These are phyloP conservation scores for Capsella bursapastoris DNA, from an alignment of 345 rosid species.

Conservation along the genomic window DNA sequence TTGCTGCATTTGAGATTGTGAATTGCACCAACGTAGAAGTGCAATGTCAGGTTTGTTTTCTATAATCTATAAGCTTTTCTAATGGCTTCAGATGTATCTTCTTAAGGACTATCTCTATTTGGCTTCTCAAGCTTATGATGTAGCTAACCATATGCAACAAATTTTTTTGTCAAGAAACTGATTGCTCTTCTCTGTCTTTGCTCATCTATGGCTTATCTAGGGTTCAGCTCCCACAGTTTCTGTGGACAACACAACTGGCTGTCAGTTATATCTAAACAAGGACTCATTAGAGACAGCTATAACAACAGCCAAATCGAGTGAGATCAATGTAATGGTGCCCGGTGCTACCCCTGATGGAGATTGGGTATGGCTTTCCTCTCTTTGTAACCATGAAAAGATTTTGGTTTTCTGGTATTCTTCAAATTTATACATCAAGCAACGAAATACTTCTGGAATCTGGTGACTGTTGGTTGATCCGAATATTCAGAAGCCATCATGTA, in stretches of 20 bases:
- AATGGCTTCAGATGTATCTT: neutral
- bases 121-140: conserved; percentile 1
- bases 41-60: conserved; percentile 86
- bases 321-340: conserved; percentile 89
- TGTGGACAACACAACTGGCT: conserved; percentile 88
- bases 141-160: neutral
- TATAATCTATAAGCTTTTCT: conserved; percentile 13
- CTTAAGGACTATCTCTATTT: neutral
- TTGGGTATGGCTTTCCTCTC: conserved; percentile 61
- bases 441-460: neutral
- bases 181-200: conserved; percentile 20
- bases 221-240: conserved; percentile 96
- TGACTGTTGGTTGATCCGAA: conserved; percentile 7
- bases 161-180: neutral
- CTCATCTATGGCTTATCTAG: conserved; percentile 48
- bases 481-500: neutral
- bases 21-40: conserved; percentile 93
- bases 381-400: conserved; percentile 2
- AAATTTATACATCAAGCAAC: neutral
- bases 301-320: conserved; percentile 95
- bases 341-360: conserved; percentile 69
- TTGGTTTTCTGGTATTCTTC: neutral
- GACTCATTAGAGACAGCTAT: conserved; percentile 73
- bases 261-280: conserved; percentile 85
- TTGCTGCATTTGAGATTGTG: conserved; percentile 98